Evolutionary conservation across 768 basidiomycete species (phyloP).

Genomic region (Roridomyces roridus): DNA sequence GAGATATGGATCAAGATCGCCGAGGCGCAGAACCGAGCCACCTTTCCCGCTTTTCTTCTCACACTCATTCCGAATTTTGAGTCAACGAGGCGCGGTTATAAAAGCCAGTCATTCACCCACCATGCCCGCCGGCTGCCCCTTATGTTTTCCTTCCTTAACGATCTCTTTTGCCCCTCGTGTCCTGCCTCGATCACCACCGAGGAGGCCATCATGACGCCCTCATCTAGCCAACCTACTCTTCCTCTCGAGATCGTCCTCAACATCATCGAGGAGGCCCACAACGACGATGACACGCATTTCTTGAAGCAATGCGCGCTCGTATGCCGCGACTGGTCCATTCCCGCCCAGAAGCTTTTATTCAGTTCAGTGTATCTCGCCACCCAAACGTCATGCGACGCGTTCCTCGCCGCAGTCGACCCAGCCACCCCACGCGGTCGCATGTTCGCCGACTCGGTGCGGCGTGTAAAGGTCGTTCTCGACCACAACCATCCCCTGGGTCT

Average conservation of each 20-base stretch:
- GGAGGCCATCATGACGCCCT: constrained; percentile 19
- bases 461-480: constrained; percentile 65
- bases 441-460: constrained; percentile 59
- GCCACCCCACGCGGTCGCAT: constrained; percentile 52
- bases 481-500: constrained; percentile 69
- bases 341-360: constrained; percentile 71
- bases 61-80: too few species aligned
- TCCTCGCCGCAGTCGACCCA: constrained; percentile 56
- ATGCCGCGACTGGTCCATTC: constrained; percentile 68
- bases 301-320: constrained; percentile 66
- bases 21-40: too few species aligned
- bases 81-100: too few species aligned
- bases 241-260: constrained; percentile 69
- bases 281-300: constrained; percentile 42
- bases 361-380: constrained; percentile 59
- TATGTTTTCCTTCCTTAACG: not conserved
- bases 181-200: constrained; percentile 3
- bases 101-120: too few species aligned
- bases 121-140: too few species aligned
- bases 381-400: constrained; percentile 58
- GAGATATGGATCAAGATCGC: too few species aligned
- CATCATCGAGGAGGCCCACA: constrained; percentile 64
- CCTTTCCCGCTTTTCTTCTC: too few species aligned
- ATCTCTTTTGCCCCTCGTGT: constrained; percentile 7
- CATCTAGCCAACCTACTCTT: constrained; percentile 36